Base-by-base conservation (phyloP, 2,329 filamentous ascomycete species). In the Colletotrichum salicis region DNA sequence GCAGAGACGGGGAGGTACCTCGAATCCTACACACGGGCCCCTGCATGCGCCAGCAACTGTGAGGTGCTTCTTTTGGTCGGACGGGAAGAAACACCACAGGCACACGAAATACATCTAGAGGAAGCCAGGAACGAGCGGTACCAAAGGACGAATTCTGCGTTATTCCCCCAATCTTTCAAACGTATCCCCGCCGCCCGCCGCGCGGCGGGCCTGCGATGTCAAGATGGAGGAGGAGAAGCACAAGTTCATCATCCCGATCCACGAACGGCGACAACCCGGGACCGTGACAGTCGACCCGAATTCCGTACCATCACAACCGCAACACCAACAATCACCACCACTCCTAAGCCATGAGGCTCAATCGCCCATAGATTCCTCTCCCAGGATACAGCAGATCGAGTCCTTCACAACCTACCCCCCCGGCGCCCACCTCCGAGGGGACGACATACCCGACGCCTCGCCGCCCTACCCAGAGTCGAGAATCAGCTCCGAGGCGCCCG, bases 181-280 rank as follows among this genome's bases (percentile, higher is more conserved):
- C 5, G 13, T 8, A 22, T 60, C 35, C 13, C 41, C 70, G 33
- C 65, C 33, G 41, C 54, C 54, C 55, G 19, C 64, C 65, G 59
- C 55, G 45, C 65, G 70, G 33, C 60, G 55, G 59, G 55, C 29
- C 48, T 55, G 59, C 54, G 31, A 67, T 52, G 48, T 27, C 56
- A 64, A 61, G 5, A 72, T 72, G 67, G 70, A 72, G 13, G 70
- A 72, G 52, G 70, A 72, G 56, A 71, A 72, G 13, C 67, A 72
- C 51, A 72, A 72, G 33, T 72, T 72, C 52, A 72, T 72, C 19
- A 72, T 71, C 48, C 70, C 70, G 27, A 45, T 22, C 57, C 70
- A 71, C 58, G 67, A 71, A 51, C 52, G 61, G 62, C 61, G 58
- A 27, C 67, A 66, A 37, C 62, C 67, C n/a, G 45, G 62, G n/a